phyloP scores from a whole-genome alignment of 2,329 filamentous ascomycete species.

The Aspergillus sp. region DNA sequence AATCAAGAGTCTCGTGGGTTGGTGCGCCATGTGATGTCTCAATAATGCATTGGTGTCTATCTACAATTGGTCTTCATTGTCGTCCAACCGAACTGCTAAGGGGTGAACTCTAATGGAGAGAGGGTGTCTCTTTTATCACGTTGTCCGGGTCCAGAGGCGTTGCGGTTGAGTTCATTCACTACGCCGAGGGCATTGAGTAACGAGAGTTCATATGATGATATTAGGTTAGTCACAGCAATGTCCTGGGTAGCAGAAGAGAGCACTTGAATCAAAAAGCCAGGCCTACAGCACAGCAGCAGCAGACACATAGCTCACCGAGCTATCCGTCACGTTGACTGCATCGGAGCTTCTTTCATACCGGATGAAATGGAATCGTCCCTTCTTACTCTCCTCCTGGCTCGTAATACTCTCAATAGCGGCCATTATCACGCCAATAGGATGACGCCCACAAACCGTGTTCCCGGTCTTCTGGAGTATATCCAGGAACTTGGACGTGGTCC shows the following conservation, averaged over 20 bases:
- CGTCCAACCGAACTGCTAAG: too few relatives aligned
- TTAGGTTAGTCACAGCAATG: too few relatives aligned
- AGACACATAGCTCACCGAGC: slow-evolving; percentile 92
- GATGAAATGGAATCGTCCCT: slow-evolving; percentile 70
- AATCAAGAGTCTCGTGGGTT: not conserved
- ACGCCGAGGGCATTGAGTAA: too few relatives aligned
- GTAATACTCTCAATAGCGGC: slow-evolving; percentile 71
- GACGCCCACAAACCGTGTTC: slow-evolving; percentile 91
- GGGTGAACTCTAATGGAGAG: too few relatives aligned
- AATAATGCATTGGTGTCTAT: too few relatives aligned
- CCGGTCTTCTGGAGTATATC: slow-evolving; percentile 66
- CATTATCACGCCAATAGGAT: slow-evolving; percentile 93
- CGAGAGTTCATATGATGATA: too few relatives aligned
- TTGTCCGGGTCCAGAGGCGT: too few relatives aligned
- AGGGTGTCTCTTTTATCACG: too few relatives aligned
- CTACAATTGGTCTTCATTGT: too few relatives aligned
- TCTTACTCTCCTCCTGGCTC: slow-evolving; percentile 36
- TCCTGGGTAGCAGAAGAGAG: too few relatives aligned
- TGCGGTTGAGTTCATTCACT: too few relatives aligned
- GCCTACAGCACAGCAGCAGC: slow-evolving; percentile 73
- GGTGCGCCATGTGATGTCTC: not conserved
- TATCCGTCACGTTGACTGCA: slow-evolving; percentile 65
- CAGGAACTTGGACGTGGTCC: slow-evolving; percentile 68
- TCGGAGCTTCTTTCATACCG: slow-evolving; percentile 84
- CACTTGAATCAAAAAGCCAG: not conserved